Evolutionary conservation across 2,329 filamentous ascomycete genomes (phyloP).

Genomic region (Escovopsis sp.): DNA sequence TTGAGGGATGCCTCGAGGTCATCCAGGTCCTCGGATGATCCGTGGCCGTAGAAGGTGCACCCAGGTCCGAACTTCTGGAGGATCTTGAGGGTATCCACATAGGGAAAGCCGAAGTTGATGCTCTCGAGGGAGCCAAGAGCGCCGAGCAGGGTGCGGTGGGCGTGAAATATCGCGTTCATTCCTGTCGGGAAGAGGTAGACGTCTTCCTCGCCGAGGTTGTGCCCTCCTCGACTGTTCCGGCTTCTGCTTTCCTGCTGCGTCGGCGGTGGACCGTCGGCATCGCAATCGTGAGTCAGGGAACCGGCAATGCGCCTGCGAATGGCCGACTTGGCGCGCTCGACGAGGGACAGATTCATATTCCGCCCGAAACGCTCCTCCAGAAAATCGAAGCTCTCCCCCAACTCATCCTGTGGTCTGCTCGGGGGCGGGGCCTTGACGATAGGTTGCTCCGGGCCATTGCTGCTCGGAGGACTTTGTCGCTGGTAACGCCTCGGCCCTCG

Average conservation of each 20-base stretch:
- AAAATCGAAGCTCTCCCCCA: slow-evolving; percentile 59
- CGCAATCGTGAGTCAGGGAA: slow-evolving; percentile 57
- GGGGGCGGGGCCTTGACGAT: slow-evolving; percentile 7
- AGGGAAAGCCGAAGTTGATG: slow-evolving; percentile 92
- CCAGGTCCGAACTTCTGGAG: slow-evolving; percentile 88
- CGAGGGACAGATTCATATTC: slow-evolving; percentile 68
- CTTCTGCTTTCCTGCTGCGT: slow-evolving; percentile 7
- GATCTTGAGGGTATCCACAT: slow-evolving; percentile 92
- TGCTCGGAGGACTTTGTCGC: slow-evolving; percentile 31
- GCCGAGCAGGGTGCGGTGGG: slow-evolving; percentile 58
- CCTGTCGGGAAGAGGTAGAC: slow-evolving; percentile 79
- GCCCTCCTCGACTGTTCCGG: slow-evolving; percentile 38
- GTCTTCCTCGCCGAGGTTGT: slow-evolving; percentile 64
- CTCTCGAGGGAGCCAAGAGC: slow-evolving; percentile 53
- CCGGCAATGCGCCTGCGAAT: slow-evolving; percentile 81
- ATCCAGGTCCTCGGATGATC: slow-evolving; percentile 62
- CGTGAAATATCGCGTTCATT: slow-evolving; percentile 91
- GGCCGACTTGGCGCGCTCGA: slow-evolving; percentile 69
- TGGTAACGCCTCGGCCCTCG: slow-evolving; percentile 77
- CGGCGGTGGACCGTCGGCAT: slow-evolving; percentile 20
- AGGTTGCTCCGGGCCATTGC: neutral
- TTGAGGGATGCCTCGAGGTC: slow-evolving; percentile 61
- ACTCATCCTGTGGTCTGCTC: slow-evolving; percentile 17
- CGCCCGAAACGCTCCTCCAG: slow-evolving; percentile 89
- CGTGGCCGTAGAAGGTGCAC: slow-evolving; percentile 74